phyloP scores from a whole-genome alignment of 176 grass and related monocot species.

The Oryza punctata region DNA sequence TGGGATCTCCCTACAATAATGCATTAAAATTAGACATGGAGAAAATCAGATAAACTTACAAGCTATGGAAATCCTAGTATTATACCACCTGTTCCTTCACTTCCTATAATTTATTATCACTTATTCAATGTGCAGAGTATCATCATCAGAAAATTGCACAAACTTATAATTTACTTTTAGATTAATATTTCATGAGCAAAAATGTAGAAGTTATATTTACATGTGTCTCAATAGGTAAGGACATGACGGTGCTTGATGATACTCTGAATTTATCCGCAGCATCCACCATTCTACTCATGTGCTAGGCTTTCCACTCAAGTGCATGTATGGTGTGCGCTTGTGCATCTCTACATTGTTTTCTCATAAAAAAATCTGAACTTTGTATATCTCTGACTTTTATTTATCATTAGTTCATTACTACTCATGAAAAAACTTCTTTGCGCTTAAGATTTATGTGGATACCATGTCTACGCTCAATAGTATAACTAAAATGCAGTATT shows the following conservation, averaged over 20 bases:
- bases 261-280: background rate
- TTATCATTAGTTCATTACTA: background rate
- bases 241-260: background rate
- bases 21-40: background rate
- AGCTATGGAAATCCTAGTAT: background rate
- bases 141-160: conserved; percentile 21
- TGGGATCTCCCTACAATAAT: conserved; percentile 60
- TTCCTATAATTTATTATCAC: background rate
- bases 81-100: background rate
- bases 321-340: background rate
- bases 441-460: conserved; percentile 16
- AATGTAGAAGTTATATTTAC: background rate
- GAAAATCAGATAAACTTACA: conserved; percentile 29
- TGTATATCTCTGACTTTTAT: background rate
- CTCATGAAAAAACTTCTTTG: background rate
- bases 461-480: background rate
- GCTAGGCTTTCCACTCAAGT: background rate
- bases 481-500: conserved; percentile 12
- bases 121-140: background rate
- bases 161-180: background rate
- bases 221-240: background rate
- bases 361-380: background rate
- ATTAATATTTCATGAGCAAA: background rate
- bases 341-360: background rate
- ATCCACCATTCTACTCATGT: background rate